These are phyloP conservation scores for Aspergillus ochraceoroseus DNA, from an alignment of 2,329 filamentous ascomycete species.

Conservation along the genomic window DNA sequence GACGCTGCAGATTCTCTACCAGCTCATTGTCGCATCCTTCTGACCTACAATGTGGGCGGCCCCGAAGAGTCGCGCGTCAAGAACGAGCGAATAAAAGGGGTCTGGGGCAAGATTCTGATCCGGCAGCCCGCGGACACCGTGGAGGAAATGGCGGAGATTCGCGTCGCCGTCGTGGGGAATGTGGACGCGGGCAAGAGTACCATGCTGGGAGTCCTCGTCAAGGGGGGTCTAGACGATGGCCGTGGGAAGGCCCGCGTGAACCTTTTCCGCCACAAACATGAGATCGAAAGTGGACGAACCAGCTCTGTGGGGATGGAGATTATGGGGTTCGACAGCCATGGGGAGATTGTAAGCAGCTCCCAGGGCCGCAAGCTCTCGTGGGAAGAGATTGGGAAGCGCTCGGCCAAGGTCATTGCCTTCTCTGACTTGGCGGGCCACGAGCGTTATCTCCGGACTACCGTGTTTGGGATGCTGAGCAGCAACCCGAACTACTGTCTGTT, in stretches of 20 bases:
- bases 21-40: conserved; percentile 73
- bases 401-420: conserved; percentile 93
- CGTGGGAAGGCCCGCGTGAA: conserved; percentile 90
- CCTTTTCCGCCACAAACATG: conserved; percentile 95
- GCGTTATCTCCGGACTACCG: conserved; percentile 88
- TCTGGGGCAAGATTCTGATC: conserved; percentile 81
- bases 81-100: conserved; percentile 64
- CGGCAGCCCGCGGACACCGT: conserved; percentile 66
- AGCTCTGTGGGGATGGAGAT: conserved; percentile 99
- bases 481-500: conserved; percentile 96
- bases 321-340: conserved; percentile 88
- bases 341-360: conserved; percentile 74
- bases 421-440: conserved; percentile 95
- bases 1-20: conserved; percentile 60
- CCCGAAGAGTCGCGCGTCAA: conserved; percentile 63
- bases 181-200: conserved; percentile 97
- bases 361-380: conserved; percentile 85
- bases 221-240: conserved; percentile 91
- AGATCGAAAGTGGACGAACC: conserved; percentile 90
- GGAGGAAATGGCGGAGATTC: conserved; percentile 88
- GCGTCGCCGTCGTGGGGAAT: conserved; percentile 96
- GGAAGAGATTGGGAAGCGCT: conserved; percentile 95
- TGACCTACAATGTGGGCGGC: conserved; percentile 87
- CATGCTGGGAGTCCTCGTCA: conserved; percentile 89
- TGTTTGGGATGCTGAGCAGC: conserved; percentile 89